These are phyloP conservation scores for Ploettnerulaceae sp. DNA, from an alignment of 2,329 filamentous ascomycete genomes.

Conservation along the genomic window DNA sequence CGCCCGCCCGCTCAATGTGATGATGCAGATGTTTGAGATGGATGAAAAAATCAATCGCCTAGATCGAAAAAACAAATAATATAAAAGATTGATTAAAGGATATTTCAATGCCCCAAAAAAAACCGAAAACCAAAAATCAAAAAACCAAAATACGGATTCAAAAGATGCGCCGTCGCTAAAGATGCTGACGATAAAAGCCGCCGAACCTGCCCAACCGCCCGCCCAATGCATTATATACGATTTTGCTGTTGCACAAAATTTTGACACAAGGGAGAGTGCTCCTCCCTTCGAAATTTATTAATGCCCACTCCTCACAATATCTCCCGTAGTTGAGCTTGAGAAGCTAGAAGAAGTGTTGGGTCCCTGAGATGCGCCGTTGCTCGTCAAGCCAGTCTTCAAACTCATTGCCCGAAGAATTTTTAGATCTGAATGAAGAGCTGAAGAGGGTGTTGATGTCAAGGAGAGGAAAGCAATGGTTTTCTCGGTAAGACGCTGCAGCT, in stretches of 20 bases:
- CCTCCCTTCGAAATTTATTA: not conserved
- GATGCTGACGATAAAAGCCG: slow-evolving; percentile 22
- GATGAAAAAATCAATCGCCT: slow-evolving; percentile 1
- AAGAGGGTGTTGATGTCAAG: slow-evolving; percentile 65
- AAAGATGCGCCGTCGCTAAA: slow-evolving; percentile 22
- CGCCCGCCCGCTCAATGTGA: not conserved
- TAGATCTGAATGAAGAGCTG: slow-evolving; percentile 68
- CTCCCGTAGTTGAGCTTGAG: slow-evolving; percentile 18
- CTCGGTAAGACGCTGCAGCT: slow-evolving; percentile 56
- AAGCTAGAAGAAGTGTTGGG: slow-evolving; percentile 18
- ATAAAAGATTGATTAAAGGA: too few relatives aligned
- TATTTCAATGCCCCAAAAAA: too few relatives aligned
- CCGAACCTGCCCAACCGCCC: slow-evolving; percentile 12
- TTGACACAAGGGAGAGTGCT: not conserved
- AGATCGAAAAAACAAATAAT: too few relatives aligned
- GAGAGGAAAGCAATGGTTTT: slow-evolving; percentile 74
- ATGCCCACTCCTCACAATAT: slow-evolving; percentile 15
- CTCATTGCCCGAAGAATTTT: slow-evolving; percentile 55
- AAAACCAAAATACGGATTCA: not conserved
- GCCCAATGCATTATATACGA: slow-evolving; percentile 25
- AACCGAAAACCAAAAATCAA: too few relatives aligned
- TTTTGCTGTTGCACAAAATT: slow-evolving; percentile 18
- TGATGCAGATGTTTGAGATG: not conserved
- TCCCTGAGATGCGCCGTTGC: slow-evolving; percentile 6
- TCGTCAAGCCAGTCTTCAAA: slow-evolving; percentile 18